Evolutionary conservation across 305 asterid species (phyloP), one percentile per base, ranked within the genome.

Genomic region (Rubia tinctorum): DNA sequence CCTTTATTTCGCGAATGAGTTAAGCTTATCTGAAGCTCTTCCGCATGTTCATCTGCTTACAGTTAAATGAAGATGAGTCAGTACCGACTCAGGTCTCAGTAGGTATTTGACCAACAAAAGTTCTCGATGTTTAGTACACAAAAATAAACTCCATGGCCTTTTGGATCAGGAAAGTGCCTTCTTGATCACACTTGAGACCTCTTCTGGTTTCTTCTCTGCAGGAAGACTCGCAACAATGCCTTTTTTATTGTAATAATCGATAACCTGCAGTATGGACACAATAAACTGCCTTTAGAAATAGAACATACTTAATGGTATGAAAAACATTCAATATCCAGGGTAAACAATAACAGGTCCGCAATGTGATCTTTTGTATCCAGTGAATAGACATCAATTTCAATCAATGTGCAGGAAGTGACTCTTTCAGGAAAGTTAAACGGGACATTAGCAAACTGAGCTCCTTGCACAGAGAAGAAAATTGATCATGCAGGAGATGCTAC

Each of bases 171-270:
- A 87, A 66, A 89, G 86, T 45, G 74, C 88, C 82, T 85, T 88
- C 82, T 83, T 81, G 69, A 91, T 89, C 84, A 89, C 96, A 43
- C 73, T 42, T 0, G 89, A 79, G 68, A 89, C 96, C 71, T 85
- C 89, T 65, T 82, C 86, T n/a, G 94, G 91, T 47, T 84, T 82
- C 82, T 88, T 91, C 78, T 91, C 96, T 17, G 94, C 94, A 1
- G 87, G 90, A 72, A 91, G 91, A 80, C 84, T 84, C 5, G 87
- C 90, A 75, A 87, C 88, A 12, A 82, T 66, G 43, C 90, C 90
- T 84, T 85, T 89, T 73, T 75, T 87, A n/a, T 66, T 82, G 71
- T 89, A 89, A 76, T 91, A 88, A 68, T 86, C 89, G 56, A 89
- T 84, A 9, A 89, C 96, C 96, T 91, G 91, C 71, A 79, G 43